phyloP scores from a whole-genome alignment of 169 alveolate genomes.

The Plasmodium vivax region DNA sequence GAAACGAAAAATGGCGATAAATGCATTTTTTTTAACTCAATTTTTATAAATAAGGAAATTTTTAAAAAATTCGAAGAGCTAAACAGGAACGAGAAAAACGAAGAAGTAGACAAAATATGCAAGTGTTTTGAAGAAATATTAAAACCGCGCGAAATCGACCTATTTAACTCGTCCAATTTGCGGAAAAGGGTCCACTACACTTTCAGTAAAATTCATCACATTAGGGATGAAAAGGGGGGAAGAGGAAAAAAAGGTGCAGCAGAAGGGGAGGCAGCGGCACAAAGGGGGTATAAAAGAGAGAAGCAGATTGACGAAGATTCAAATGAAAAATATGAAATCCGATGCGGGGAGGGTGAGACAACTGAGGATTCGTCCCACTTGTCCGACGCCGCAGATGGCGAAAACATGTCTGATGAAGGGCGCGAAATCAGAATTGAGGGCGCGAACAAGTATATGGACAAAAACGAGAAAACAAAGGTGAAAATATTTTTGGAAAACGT shows the following conservation, averaged over 20 bases:
- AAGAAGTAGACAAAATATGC: constrained; percentile 13
- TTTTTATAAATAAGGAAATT: constrained; percentile 41
- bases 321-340: not conserved
- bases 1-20: constrained; percentile 22
- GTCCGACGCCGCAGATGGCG: not conserved
- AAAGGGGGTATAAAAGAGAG: not conserved
- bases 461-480: constrained; percentile 29
- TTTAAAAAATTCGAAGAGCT: constrained; percentile 32
- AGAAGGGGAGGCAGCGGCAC: not conserved
- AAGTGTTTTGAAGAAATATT: constrained; percentile 52
- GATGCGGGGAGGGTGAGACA: not conserved
- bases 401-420: not conserved
- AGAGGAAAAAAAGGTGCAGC: not conserved
- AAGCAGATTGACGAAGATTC: not conserved
- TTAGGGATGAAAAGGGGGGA: not conserved
- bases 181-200: constrained; percentile 26
- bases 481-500: constrained; percentile 38
- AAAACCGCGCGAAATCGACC: constrained; percentile 31
- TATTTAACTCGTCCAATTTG: constrained; percentile 29
- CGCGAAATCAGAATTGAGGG: constrained; percentile 8
- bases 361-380: not conserved
- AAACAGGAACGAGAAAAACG: constrained; percentile 7
- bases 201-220: constrained; percentile 8
- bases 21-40: constrained; percentile 26
- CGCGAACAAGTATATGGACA: constrained; percentile 2